Base-by-base conservation (phyloP, 805 yeast species). In the Debaryomyces hansenii region DNA sequence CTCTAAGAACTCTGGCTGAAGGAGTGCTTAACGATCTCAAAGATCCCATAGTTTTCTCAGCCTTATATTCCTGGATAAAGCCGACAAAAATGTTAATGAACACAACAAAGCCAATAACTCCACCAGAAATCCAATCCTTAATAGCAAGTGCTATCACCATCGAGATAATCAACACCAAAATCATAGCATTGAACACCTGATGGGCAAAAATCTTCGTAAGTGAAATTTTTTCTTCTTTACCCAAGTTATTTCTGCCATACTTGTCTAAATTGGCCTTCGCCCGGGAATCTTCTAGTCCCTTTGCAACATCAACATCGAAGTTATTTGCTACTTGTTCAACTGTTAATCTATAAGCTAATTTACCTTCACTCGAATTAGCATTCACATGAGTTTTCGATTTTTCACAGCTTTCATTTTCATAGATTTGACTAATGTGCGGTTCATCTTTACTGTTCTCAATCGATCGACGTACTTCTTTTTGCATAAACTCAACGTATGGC, bases 41-140 rank as follows among this genome's bases (percentile, higher is more conserved):
- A 6, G 80, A 78, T 5, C 78, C 70, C 66, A 77, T 77, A 4
- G 81, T 78, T 34, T 72, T 64, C 52, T 77, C 82, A 10, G 82
- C 82, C 41, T 75, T 70, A 15, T 68, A 60, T 54, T 77, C 82
- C 54, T 77, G 81, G 33, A 75, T 67, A 35, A 76, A 78, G 15
- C 82, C 82, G 15, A 77, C 78, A 8, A 67, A 56, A 29, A 79
- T 75, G 48, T 77, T 77, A 31, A 77, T 62, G 4, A 68, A 58
- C 5, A 77, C 70, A 36, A 77, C 79, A 38, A 68, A 62, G 5
- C 70, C 72, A 54, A 77, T 77, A n/a, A 77, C 82, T 9, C 73
- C 73, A 33, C 73, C 73, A 5, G 70, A 65, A 18, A 68, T 68
- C 73, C 73, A 68, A 53, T 68, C 73, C 42, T 55, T 61, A 44